phyloP scores from a whole-genome alignment of 345 rosid genomes.

The Angophora floribunda region DNA sequence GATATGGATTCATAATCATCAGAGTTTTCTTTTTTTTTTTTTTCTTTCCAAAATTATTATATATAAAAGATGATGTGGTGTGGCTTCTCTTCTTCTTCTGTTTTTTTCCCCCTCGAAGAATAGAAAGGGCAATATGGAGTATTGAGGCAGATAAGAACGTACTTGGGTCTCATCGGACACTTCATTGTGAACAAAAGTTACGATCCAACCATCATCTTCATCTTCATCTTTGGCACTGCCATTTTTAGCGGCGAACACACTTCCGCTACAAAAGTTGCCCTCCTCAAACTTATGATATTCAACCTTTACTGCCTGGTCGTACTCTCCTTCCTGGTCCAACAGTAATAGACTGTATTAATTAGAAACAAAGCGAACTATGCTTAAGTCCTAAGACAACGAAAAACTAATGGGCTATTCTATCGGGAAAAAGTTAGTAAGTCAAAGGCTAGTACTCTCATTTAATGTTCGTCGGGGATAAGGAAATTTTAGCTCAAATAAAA shows the following conservation, averaged over 20 bases:
- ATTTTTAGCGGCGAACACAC: neutral
- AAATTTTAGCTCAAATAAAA: no score
- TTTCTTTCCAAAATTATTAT: no score
- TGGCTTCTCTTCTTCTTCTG: no score
- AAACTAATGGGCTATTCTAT: no score
- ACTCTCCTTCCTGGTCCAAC: neutral
- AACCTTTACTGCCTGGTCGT: neutral
- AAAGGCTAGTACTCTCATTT: no score
- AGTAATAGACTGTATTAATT: no score
- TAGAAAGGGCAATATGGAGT: neutral
- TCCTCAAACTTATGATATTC: neutral
- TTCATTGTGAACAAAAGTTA: neutral
- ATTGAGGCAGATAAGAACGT: neutral
- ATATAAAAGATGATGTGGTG: no score
- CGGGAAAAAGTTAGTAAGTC: no score
- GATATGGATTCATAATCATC: no score
- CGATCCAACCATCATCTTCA: neutral
- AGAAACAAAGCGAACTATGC: neutral
- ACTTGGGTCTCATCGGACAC: neutral
- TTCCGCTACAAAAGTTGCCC: neutral
- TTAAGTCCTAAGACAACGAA: no score
- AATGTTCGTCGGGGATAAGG: no score
- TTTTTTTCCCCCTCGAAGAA: neutral
- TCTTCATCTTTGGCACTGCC: neutral
- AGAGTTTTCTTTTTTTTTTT: no score